Evolutionary conservation across 2,329 filamentous ascomycete species (phyloP).

Genomic region (Cladosporium halotolerans): DNA sequence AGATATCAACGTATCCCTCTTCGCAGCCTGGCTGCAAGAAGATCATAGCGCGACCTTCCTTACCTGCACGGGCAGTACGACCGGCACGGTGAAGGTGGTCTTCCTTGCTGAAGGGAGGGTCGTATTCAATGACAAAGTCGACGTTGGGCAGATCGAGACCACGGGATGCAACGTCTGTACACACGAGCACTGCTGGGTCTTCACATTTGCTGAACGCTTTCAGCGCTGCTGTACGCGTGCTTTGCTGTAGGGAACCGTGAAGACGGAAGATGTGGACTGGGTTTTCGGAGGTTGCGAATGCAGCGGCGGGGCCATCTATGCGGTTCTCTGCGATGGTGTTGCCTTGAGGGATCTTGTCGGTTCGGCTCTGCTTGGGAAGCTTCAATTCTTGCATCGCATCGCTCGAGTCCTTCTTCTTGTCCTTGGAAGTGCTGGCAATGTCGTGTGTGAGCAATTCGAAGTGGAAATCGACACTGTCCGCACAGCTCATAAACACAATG

Average conservation of each 20-base stretch:
- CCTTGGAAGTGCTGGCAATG: conserved; percentile 33
- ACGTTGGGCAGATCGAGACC: conserved; percentile 93
- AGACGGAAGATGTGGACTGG: conserved; percentile 76
- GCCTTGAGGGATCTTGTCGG: conserved; percentile 38
- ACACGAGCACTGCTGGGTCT: conserved; percentile 76
- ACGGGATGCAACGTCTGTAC: conserved; percentile 91
- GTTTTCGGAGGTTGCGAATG: conserved; percentile 57
- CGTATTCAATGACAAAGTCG: conserved; percentile 91
- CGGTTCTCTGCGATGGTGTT: conserved; percentile 32
- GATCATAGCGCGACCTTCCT: conserved; percentile 76
- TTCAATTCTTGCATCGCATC: conserved; percentile 11
- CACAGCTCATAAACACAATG: conserved; percentile 94
- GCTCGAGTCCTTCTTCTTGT: conserved; percentile 18
- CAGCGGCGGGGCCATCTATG: conserved; percentile 47
- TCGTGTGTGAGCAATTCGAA: conserved; percentile 68
- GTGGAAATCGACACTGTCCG: conserved; percentile 95
- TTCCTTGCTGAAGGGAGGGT: conserved; percentile 85
- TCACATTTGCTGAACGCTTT: conserved; percentile 68
- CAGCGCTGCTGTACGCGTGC: conserved; percentile 79
- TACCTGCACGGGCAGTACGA: conserved; percentile 86
- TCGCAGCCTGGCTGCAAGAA: conserved; percentile 89
- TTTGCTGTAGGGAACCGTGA: conserved; percentile 85
- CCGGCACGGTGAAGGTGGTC: conserved; percentile 94
- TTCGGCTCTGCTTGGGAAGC: conserved; percentile 25
- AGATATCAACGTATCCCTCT: conserved; percentile 77